These are phyloP conservation scores for Alternaria gaisen DNA, from an alignment of 2,329 filamentous ascomycete genomes.

Conservation along the genomic window DNA sequence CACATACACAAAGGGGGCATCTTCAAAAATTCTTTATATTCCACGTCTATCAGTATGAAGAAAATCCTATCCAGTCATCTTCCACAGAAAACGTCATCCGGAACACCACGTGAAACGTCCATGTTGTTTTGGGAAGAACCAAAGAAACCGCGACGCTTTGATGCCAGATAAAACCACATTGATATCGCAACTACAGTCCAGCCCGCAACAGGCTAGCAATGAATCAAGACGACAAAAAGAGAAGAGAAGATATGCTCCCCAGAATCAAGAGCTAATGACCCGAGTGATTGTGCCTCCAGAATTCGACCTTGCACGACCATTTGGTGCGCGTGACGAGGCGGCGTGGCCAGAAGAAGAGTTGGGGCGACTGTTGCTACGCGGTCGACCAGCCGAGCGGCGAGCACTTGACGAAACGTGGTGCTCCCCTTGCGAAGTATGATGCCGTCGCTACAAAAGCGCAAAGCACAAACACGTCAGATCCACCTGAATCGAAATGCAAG, in stretches of 20 bases:
- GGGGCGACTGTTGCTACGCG: conserved; percentile 53
- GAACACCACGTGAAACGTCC: conserved; percentile 29
- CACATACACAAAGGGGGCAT: not conserved
- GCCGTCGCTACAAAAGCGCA: conserved; percentile 50
- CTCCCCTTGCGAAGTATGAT: conserved; percentile 49
- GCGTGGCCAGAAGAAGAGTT: conserved; percentile 45
- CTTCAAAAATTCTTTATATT: conserved; percentile 34
- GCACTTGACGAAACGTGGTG: conserved; percentile 41
- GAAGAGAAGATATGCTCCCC: conserved; percentile 4
- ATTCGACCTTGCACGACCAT: conserved; percentile 41
- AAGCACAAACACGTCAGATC: conserved; percentile 53
- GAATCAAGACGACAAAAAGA: conserved; percentile 10
- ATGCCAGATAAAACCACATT: conserved; percentile 27
- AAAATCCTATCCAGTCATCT: conserved; percentile 15
- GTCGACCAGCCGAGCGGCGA: conserved; percentile 47
- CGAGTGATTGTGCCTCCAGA: conserved; percentile 44
- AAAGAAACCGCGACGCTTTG: conserved; percentile 23
- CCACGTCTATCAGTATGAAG: conserved; percentile 34
- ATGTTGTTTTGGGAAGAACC: conserved; percentile 33
- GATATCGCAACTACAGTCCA: conserved; percentile 24
- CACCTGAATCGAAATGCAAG: conserved; percentile 48
- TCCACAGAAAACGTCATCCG: conserved; percentile 15
- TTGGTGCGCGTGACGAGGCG: conserved; percentile 36
- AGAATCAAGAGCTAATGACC: conserved; percentile 23
- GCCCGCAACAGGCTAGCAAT: conserved; percentile 20